Conservation (phyloP, 164 flowering plant genomes). For the Vitis riparia region DNA sequence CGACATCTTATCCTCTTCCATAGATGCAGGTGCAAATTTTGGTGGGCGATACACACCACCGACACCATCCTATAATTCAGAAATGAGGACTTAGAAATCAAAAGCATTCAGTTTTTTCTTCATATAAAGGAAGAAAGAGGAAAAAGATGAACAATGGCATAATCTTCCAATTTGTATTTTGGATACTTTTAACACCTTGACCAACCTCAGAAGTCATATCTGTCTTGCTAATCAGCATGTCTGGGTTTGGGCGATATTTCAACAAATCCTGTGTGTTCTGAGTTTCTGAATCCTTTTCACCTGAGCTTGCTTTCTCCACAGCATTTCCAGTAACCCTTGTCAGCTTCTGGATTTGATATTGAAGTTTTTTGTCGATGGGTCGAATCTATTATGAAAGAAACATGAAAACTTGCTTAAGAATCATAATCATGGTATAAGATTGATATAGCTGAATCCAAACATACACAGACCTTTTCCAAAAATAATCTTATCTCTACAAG, state of each 20-base stretch:
- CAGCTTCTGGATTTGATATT: constrained; percentile 85
- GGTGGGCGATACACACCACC: constrained; percentile 64
- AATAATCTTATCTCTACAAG: constrained; percentile 85
- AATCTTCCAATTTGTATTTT: too few relatives aligned
- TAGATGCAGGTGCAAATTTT: constrained; percentile 70
- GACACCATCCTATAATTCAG: constrained; percentile 41
- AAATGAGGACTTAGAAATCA: background rate
- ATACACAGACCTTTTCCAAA: constrained; percentile 71
- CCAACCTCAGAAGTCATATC: constrained; percentile 29
- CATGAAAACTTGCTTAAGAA: background rate
- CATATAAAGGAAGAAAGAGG: too few relatives aligned
- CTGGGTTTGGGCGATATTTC: constrained; percentile 76
- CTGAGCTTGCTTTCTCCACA: constrained; percentile 21
- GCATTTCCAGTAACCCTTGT: constrained; percentile 33
- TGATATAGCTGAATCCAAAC: background rate
- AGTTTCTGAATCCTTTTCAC: constrained; percentile 35
- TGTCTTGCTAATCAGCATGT: constrained; percentile 60
- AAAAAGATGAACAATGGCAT: too few relatives aligned
- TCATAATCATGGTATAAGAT: background rate
- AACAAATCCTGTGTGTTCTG: constrained; percentile 55
- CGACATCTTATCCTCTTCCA: constrained; percentile 77
- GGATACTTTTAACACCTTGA: too few relatives aligned
- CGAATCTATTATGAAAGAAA: constrained; percentile 53
- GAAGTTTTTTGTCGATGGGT: constrained; percentile 81
- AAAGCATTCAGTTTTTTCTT: too few relatives aligned